Conservation (phyloP, 768 basidiomycete species). For the Podaxis sp. region DNA sequence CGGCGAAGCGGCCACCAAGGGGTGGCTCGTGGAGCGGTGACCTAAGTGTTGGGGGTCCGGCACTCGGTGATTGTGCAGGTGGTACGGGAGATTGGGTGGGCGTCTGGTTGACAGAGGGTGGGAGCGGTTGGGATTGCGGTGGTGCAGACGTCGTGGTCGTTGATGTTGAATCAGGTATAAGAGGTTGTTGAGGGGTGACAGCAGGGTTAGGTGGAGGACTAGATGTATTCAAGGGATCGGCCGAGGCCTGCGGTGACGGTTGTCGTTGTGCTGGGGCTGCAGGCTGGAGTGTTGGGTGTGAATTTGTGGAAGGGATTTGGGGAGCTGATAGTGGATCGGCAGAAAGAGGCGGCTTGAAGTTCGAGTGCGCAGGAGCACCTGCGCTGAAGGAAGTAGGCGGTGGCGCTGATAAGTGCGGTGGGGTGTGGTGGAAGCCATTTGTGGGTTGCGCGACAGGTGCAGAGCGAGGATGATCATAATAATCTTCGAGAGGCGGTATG, state of each 20-base stretch:
- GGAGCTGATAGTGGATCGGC: conserved; percentile 11
- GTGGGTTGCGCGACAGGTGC: conserved; percentile 29
- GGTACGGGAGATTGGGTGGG: conserved; percentile 20
- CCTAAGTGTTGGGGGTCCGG: conserved; percentile 51
- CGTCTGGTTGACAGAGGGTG: neutral
- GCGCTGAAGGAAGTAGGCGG: conserved; percentile 31
- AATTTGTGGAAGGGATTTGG: neutral
- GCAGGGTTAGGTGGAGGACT: neutral
- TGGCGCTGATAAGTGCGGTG: conserved; percentile 27
- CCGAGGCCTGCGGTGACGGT: conserved; percentile 5
- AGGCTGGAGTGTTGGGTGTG: conserved; percentile 1
- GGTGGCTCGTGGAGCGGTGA: conserved; percentile 43
- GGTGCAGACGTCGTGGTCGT: conserved; percentile 22
- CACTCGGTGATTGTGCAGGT: conserved; percentile 38
- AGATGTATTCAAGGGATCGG: conserved; percentile 7
- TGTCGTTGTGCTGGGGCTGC: conserved; percentile 1
- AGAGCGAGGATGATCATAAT: conserved; percentile 30
- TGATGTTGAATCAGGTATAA: conserved; percentile 14
- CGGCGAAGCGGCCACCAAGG: conserved; percentile 63
- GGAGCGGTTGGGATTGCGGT: conserved; percentile 20
- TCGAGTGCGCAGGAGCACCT: conserved; percentile 21
- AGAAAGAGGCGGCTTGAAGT: conserved; percentile 23
- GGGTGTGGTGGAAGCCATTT: conserved; percentile 32
- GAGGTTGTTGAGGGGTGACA: neutral
- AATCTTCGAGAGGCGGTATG: conserved; percentile 66